Conservation (phyloP, 305 asterid genomes). For the Solanum hybrid region DNA sequence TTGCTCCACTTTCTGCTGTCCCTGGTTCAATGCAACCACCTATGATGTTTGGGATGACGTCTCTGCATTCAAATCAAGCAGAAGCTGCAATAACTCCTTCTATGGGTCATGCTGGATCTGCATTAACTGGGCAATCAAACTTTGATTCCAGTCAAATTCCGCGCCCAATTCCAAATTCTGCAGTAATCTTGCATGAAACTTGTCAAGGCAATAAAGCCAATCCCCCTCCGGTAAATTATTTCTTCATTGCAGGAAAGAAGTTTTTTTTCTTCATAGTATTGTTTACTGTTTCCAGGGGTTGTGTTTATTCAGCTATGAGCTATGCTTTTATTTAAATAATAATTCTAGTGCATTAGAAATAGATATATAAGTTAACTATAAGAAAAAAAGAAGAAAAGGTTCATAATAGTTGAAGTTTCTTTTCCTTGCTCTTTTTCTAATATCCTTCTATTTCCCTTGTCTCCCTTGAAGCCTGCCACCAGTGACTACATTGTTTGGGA, state of each 20-base stretch:
- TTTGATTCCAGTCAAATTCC: conserved; percentile 89
- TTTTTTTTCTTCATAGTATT: not conserved
- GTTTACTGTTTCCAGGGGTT: not conserved
- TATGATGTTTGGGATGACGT: conserved; percentile 70
- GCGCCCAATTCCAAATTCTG: conserved; percentile 61
- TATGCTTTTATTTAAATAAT: not conserved
- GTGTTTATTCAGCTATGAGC: not conserved
- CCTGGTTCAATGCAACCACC: conserved; percentile 63
- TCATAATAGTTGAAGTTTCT: not conserved
- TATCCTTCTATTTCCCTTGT: conserved; percentile 7
- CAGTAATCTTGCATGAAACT: conserved; percentile 71
- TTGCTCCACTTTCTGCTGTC: conserved; percentile 49
- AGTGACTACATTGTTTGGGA: conserved; percentile 85
- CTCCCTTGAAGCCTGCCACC: conserved; percentile 73
- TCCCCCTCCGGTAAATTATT: conserved; percentile 77
- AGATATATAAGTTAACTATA: not conserved
- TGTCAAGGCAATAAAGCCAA: conserved; percentile 91
- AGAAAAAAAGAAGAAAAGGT: not conserved
- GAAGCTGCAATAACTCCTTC: conserved; percentile 37
- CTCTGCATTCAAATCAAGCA: conserved; percentile 59
- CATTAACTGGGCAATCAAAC: conserved; percentile 53
- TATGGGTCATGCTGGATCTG: conserved; percentile 37
- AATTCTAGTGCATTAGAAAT: not conserved
- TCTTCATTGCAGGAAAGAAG: not conserved
- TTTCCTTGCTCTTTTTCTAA: conserved; percentile 9